Conservation (phyloP, 208 protist genomes). For the Trypanosoma mega region DNA sequence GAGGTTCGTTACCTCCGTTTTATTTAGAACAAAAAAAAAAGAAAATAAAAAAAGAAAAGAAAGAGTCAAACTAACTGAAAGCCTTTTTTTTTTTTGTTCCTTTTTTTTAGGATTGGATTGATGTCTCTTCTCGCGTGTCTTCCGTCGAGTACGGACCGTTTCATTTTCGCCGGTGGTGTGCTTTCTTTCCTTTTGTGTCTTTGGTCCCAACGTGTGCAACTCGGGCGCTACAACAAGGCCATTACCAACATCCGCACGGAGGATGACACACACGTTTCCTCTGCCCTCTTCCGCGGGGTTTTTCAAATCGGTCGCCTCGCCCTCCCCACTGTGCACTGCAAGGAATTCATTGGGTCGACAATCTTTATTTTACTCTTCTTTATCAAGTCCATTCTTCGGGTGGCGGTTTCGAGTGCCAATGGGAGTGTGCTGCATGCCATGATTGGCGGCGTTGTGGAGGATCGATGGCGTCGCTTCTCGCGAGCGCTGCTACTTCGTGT, state of each 20-base stretch:
- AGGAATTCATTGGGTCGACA: conserved; percentile 55
- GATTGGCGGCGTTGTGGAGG: conserved; percentile 43
- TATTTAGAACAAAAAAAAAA: too few species aligned
- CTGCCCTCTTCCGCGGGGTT: conserved; percentile 57
- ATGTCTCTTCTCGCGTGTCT: background rate
- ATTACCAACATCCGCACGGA: conserved; percentile 50
- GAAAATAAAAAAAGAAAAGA: too few species aligned
- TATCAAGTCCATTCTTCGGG: conserved; percentile 72
- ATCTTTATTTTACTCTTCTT: conserved; percentile 83
- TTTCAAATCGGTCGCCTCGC: conserved; percentile 58
- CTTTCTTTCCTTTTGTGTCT: conserved; percentile 14
- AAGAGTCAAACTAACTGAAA: too few species aligned
- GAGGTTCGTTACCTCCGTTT: too few species aligned
- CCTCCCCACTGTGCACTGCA: conserved; percentile 69
- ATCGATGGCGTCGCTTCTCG: conserved; percentile 51
- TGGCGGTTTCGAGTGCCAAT: conserved; percentile 60
- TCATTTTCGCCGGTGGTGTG: conserved; percentile 2
- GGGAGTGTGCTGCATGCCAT: conserved; percentile 68
- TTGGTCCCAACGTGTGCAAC: conserved; percentile 40
- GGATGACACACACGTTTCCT: conserved; percentile 59
- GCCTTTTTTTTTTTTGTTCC: too few species aligned
- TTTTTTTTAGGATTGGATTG: too few species aligned
- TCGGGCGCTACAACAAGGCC: conserved; percentile 36
- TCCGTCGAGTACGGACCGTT: background rate
- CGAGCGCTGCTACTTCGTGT: conserved; percentile 46